Conservation (phyloP, 768 basidiomycete genomes). For the Boletus sp. region DNA sequence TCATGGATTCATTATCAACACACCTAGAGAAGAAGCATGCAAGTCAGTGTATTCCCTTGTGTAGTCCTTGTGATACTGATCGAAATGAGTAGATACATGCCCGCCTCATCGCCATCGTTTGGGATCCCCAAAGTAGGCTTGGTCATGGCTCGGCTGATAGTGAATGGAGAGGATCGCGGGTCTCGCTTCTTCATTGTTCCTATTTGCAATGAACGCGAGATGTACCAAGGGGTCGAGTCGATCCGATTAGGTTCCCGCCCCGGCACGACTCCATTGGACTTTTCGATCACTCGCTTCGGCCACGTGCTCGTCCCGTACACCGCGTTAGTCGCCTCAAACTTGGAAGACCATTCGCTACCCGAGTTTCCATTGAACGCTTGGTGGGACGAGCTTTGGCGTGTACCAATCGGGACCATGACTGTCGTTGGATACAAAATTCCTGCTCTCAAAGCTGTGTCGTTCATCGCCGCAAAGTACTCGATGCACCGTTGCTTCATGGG, state of each 20-base stretch:
- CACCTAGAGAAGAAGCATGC: constrained; percentile 55
- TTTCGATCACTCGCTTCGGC: too few species aligned
- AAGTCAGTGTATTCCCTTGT: constrained; percentile 39
- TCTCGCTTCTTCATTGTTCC: constrained; percentile 55
- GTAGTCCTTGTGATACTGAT: neutral
- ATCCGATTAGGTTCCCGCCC: constrained; percentile 49
- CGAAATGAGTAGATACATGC: constrained; percentile 46
- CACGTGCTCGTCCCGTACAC: too few species aligned
- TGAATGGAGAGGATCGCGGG: constrained; percentile 50
- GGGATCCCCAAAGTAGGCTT: constrained; percentile 53
- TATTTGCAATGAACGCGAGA: constrained; percentile 51
- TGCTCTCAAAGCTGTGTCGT: constrained; percentile 50
- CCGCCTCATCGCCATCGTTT: constrained; percentile 52
- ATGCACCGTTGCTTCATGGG: constrained; percentile 54
- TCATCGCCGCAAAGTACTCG: constrained; percentile 55
- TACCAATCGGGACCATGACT: constrained; percentile 51
- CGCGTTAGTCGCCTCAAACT: too few species aligned
- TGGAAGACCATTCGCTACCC: constrained; percentile 37
- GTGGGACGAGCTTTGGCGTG: constrained; percentile 57
- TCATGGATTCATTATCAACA: constrained; percentile 53
- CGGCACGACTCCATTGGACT: constrained; percentile 52
- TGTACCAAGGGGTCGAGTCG: constrained; percentile 52
- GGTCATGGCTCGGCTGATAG: constrained; percentile 55
- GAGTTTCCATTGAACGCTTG: constrained; percentile 45
- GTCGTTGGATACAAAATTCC: constrained; percentile 50